Percentiles rank a stretch among this genome's conserved stretches.
Evolutionary conservation across 2,329 filamentous ascomycete genomes (phyloP).

Genomic region (Penicillium corylophilum): DNA sequence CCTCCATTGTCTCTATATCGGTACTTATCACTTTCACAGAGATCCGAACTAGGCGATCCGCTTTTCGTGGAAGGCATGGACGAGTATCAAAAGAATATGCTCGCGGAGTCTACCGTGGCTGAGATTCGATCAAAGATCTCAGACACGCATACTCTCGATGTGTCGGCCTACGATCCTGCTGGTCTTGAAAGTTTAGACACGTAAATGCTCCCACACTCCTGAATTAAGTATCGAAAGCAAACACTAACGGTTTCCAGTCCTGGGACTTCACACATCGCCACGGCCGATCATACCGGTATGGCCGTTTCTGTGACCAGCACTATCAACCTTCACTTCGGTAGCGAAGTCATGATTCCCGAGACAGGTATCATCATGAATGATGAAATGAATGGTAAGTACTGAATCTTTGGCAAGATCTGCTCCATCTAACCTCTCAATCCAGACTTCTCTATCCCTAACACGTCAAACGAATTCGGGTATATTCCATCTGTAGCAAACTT

Average conservation of each 20-base stretch:
- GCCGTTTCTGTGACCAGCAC: constrained; percentile 81
- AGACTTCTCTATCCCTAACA: constrained; percentile 82
- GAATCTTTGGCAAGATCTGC: not conserved
- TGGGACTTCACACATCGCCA: constrained; percentile 55
- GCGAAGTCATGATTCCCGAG: constrained; percentile 71
- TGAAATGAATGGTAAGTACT: constrained; percentile 52
- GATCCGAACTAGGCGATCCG: constrained; percentile 79
- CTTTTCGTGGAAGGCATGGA: constrained; percentile 65
- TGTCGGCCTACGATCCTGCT: constrained; percentile 70
- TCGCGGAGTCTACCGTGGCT: constrained; percentile 60
- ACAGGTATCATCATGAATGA: constrained; percentile 76
- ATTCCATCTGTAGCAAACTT: constrained; percentile 77
- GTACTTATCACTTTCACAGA: constrained; percentile 39
- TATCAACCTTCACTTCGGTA: constrained; percentile 82
- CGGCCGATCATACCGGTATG: constrained; percentile 70
- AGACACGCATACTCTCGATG: constrained; percentile 68
- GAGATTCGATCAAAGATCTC: constrained; percentile 66
- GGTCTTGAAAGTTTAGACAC: constrained; percentile 66
- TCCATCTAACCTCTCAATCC: not conserved
- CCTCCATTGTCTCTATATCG: not conserved
- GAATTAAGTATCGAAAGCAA: constrained; percentile 17
- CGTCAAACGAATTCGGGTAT: constrained; percentile 80
- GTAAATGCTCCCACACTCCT: constrained; percentile 23
- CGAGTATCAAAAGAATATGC: constrained; percentile 65
- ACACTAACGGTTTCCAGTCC: constrained; percentile 35